A percentile compares a stretch with the other conserved stretches of the same genome.
These are phyloP conservation scores for Mycosarcoma maydis DNA, from an alignment of 1,284 basidiomycete species.

Conservation along the genomic window DNA sequence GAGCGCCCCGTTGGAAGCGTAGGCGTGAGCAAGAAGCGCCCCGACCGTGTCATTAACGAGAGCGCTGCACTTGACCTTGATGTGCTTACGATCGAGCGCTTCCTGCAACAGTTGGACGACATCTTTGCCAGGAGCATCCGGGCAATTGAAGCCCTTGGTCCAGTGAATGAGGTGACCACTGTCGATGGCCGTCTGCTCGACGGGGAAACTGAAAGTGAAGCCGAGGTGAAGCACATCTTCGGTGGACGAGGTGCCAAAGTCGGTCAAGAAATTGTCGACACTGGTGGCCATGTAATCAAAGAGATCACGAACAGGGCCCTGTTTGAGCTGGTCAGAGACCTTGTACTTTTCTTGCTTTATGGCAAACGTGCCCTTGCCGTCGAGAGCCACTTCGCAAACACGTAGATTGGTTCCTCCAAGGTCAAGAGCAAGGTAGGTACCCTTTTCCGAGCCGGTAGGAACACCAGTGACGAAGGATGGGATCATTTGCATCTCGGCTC, in stretches of 20 bases:
- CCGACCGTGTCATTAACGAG: slow-evolving; percentile 96
- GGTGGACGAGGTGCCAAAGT: slow-evolving; percentile 69
- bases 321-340: slow-evolving; percentile 62
- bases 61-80: slow-evolving; percentile 91
- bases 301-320: slow-evolving; percentile 50
- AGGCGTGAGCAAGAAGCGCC: slow-evolving; percentile 88
- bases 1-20: slow-evolving; percentile 83
- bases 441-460: slow-evolving; percentile 58
- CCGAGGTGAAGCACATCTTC: slow-evolving; percentile 68
- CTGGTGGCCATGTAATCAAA: slow-evolving; percentile 90
- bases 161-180: slow-evolving; percentile 77
- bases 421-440: slow-evolving; percentile 63
- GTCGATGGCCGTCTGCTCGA: slow-evolving; percentile 92
- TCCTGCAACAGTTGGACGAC: slow-evolving; percentile 91
- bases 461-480: slow-evolving; percentile 62
- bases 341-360: slow-evolving; percentile 72
- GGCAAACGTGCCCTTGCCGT: slow-evolving; percentile 85
- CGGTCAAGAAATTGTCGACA: slow-evolving; percentile 91
- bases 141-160: slow-evolving; percentile 67
- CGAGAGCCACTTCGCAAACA: slow-evolving; percentile 89
- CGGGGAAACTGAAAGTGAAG: slow-evolving; percentile 85
- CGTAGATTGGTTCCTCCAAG: slow-evolving; percentile 70
- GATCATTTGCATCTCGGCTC: slow-evolving; percentile 64
- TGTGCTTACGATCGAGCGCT: slow-evolving; percentile 89
- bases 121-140: slow-evolving; percentile 83